phyloP scores from a whole-genome alignment of 116 monocot species.

The Trichopus zeylanicus region DNA sequence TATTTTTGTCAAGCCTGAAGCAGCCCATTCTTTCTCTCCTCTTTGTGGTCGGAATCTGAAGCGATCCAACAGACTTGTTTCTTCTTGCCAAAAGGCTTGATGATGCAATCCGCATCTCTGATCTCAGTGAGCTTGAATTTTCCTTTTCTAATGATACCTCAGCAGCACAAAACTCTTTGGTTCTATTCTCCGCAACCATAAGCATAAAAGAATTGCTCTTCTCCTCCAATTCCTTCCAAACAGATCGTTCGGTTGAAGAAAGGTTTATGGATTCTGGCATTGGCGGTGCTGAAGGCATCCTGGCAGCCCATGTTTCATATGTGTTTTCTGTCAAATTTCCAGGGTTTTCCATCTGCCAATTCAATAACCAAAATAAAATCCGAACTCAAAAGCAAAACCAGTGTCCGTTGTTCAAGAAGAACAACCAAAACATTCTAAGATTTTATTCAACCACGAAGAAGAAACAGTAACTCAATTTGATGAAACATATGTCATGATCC shows the following conservation, averaged over 20 bases:
- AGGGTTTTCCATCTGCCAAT: slow-evolving; percentile 20
- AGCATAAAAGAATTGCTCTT: not conserved
- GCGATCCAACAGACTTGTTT: slow-evolving; percentile 45
- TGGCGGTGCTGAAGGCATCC: slow-evolving; percentile 40
- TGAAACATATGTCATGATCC: no score
- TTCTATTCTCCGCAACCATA: slow-evolving; percentile 2
- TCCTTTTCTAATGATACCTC: slow-evolving; percentile 6
- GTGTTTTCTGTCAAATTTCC: not conserved
- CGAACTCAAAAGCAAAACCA: slow-evolving; percentile 2
- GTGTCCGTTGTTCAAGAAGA: no score
- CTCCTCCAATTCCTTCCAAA: slow-evolving; percentile 5
- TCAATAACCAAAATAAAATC: slow-evolving; percentile 2
- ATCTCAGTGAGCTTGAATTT: slow-evolving; percentile 9
- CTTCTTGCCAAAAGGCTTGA: slow-evolving; percentile 63
- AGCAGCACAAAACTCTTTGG: slow-evolving; percentile 1
- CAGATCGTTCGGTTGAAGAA: not conserved
- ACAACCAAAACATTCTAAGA: no score
- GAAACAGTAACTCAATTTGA: no score
- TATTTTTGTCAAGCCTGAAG: not conserved
- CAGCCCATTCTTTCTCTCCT: slow-evolving; percentile 12
- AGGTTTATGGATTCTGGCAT: slow-evolving; percentile 20
- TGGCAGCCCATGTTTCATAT: not conserved
- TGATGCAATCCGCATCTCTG: slow-evolving; percentile 13
- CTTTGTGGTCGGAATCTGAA: slow-evolving; percentile 33
- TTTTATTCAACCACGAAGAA: no score